Conservation (phyloP, 148 eudicot species). For the Polygonum maritimum region DNA sequence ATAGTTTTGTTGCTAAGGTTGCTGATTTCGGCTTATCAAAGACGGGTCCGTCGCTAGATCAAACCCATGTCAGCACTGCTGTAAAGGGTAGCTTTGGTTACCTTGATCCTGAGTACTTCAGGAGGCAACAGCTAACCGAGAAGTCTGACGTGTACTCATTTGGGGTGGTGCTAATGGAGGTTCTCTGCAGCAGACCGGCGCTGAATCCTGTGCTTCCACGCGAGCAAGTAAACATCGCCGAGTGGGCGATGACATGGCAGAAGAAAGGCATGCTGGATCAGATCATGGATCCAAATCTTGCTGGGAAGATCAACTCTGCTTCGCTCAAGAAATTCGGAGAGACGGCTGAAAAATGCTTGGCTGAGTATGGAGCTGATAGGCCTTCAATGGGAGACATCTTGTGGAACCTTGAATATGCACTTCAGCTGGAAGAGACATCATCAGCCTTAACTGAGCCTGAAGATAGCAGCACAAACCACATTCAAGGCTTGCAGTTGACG, state of each 20-base stretch:
- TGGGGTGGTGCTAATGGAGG: slow-evolving; percentile 96
- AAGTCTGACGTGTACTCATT: slow-evolving; percentile 95
- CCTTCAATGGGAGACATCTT: slow-evolving; percentile 97
- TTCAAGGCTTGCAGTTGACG: slow-evolving; percentile 50
- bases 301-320: slow-evolving; percentile 61
- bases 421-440: slow-evolving; percentile 87
- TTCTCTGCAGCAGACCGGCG: slow-evolving; percentile 88
- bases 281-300: slow-evolving; percentile 67
- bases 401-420: slow-evolving; percentile 94
- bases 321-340: slow-evolving; percentile 87
- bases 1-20: slow-evolving; percentile 84
- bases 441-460: slow-evolving; percentile 74
- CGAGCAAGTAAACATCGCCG: slow-evolving; percentile 95
- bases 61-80: slow-evolving; percentile 96
- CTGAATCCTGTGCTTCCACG: slow-evolving; percentile 89
- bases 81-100: slow-evolving; percentile 96
- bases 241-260: slow-evolving; percentile 98
- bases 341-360: slow-evolving; percentile 90
- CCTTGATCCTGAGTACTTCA: slow-evolving; percentile 93
- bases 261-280: slow-evolving; percentile 96
- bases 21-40: slow-evolving; percentile 97
- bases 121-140: slow-evolving; percentile 89
- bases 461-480: slow-evolving; percentile 91
- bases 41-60: slow-evolving; percentile 82
- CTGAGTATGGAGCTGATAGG: slow-evolving; percentile 88